Conservation (phyloP, 2,329 filamentous ascomycete species). For the Karstenula rhodostoma region DNA sequence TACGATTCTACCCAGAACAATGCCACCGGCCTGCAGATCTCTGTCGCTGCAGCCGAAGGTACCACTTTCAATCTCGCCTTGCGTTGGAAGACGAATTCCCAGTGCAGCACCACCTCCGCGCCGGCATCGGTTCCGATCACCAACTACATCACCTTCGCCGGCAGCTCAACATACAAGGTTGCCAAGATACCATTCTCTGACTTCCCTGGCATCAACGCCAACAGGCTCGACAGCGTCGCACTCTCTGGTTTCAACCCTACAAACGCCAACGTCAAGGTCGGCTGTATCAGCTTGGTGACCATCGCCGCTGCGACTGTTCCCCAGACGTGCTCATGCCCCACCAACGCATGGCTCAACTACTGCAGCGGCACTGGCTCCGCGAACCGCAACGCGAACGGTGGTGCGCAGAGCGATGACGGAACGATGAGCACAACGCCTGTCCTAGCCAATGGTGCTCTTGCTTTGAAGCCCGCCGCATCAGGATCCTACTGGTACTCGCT, state of each 20-base stretch:
- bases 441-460: conserved; percentile 13
- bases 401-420: conserved; percentile 19
- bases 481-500: conserved; percentile 21
- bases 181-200: conserved; percentile 17
- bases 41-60: conserved; percentile 14
- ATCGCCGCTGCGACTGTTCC: not conserved
- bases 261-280: conserved; percentile 12
- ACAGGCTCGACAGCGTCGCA: conserved; percentile 16
- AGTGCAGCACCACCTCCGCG: conserved; percentile 10
- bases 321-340: conserved; percentile 16
- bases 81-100: conserved; percentile 16
- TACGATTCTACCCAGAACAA: conserved; percentile 18
- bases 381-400: conserved; percentile 14
- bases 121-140: conserved; percentile 17
- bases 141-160: conserved; percentile 15
- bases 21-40: conserved; percentile 17
- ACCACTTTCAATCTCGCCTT: conserved; percentile 13
- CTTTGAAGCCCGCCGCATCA: conserved; percentile 11
- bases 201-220: conserved; percentile 18
- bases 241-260: conserved; percentile 15
- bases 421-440: conserved; percentile 14
- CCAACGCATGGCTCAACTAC: conserved; percentile 18
- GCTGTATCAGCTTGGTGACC: conserved; percentile 14
- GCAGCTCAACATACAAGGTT: conserved; percentile 12
- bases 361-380: conserved; percentile 15